phyloP scores from a whole-genome alignment of 495 filamentous ascomycete genomes.

The Thozetella sp. region DNA sequence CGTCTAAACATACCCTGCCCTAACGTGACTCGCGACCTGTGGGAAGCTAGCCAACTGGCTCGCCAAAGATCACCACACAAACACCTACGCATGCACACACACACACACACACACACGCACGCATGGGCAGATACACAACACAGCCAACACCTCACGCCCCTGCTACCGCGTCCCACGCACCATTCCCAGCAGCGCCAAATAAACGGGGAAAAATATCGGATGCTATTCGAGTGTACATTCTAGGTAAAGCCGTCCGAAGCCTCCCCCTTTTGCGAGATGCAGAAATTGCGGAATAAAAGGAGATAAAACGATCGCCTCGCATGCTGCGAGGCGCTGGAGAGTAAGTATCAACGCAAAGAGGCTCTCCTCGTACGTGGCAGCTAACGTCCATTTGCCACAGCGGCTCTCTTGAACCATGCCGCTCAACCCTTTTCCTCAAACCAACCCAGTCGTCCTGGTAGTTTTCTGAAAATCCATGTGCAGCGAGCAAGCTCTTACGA shows the following conservation, averaged over 20 bases:
- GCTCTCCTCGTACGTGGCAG: not conserved
- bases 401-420: not conserved
- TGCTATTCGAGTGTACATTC: conserved; percentile 39
- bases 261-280: conserved; percentile 19
- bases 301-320: not conserved
- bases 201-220: conserved; percentile 33
- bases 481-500: no score
- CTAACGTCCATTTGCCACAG: not conserved
- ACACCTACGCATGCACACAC: not conserved
- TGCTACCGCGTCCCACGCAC: conserved; percentile 19
- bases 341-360: not conserved
- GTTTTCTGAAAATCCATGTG: not conserved
- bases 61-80: not conserved
- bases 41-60: not conserved
- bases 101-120: not conserved
- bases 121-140: conserved; percentile 4
- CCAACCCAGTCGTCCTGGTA: not conserved
- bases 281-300: conserved; percentile 14
- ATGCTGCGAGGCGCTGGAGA: not conserved
- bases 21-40: no score
- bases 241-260: conserved; percentile 32
- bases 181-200: conserved; percentile 22
- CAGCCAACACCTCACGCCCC: conserved; percentile 13
- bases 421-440: not conserved
- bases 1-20: no score